phyloP scores from a whole-genome alignment of 176 grass and related monocot genomes.

The Oryza meyeriana region DNA sequence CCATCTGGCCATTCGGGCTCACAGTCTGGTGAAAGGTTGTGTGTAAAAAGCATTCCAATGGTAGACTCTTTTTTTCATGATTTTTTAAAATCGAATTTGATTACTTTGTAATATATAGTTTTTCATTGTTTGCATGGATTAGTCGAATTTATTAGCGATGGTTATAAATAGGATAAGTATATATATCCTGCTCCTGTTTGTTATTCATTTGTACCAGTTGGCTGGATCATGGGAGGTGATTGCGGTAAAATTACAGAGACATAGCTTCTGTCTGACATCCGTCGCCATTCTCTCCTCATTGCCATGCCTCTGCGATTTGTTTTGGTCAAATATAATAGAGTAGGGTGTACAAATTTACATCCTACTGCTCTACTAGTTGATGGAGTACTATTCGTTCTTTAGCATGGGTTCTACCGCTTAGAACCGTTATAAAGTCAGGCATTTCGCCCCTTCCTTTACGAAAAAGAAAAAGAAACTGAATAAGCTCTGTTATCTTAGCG shows the following conservation, averaged over 20 bases:
- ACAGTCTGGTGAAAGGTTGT: conserved; percentile 4
- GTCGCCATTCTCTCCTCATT: neutral
- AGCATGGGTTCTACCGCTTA: neutral
- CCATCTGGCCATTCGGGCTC: neutral
- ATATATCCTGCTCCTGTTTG: neutral
- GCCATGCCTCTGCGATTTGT: neutral
- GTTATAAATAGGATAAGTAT: conserved; percentile 10
- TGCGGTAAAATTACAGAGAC: neutral
- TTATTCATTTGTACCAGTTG: neutral
- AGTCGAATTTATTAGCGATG: neutral
- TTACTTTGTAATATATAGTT: conserved; percentile 37
- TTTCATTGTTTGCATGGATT: neutral
- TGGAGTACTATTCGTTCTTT: neutral
- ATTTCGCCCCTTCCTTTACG: too few species aligned
- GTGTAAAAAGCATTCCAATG: conserved; percentile 29
- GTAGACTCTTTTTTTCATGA: neutral
- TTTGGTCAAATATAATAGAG: neutral
- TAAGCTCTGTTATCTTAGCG: neutral
- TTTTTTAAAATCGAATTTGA: conserved; percentile 15
- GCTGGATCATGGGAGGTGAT: neutral
- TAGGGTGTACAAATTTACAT: neutral
- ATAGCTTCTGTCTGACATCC: neutral
- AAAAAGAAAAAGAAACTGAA: neutral
- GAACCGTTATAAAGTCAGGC: neutral
- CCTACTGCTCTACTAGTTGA: neutral